These are phyloP conservation scores for Nasturtium officinale DNA, from an alignment of 345 rosid genomes.

Conservation along the genomic window DNA sequence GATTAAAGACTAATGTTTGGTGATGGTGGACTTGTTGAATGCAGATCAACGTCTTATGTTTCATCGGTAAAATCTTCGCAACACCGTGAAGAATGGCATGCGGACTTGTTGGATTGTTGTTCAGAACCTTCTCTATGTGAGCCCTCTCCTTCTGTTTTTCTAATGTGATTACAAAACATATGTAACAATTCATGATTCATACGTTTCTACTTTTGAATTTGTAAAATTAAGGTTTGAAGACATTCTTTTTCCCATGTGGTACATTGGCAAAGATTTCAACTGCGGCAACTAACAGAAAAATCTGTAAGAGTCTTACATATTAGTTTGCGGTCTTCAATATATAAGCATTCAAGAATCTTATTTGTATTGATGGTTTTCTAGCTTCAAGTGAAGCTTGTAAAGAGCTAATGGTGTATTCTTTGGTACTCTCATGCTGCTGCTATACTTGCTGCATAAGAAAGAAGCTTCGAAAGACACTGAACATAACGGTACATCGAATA, in stretches of 20 bases:
- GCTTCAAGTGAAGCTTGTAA: slow-evolving; percentile 85
- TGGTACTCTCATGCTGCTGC: slow-evolving; percentile 91
- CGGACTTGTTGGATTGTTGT: slow-evolving; percentile 88
- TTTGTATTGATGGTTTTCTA: slow-evolving; percentile 40
- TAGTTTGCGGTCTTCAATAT: not conserved
- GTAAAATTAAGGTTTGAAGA: slow-evolving; percentile 58
- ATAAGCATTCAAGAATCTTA: not conserved
- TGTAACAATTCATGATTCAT: not conserved
- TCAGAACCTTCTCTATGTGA: slow-evolving; percentile 83
- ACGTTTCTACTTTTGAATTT: not conserved
- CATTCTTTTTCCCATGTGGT: slow-evolving; percentile 80
- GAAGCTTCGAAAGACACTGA: slow-evolving; percentile 76
- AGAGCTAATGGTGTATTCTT: slow-evolving; percentile 83
- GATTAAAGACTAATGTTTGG: not conserved
- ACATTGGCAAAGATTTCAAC: slow-evolving; percentile 77
- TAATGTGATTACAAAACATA: not conserved
- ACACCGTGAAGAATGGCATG: slow-evolving; percentile 71
- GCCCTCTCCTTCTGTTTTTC: slow-evolving; percentile 23
- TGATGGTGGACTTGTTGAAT: slow-evolving; percentile 9
- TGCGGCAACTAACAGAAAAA: slow-evolving; percentile 69
- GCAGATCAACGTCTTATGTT: slow-evolving; percentile 66
- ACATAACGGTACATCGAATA: slow-evolving; percentile 58
- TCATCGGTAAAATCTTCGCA: slow-evolving; percentile 56
- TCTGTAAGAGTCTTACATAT: slow-evolving; percentile 55
- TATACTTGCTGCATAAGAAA: slow-evolving; percentile 83